Base-by-base conservation (phyloP, 257 asterid species). In the Penstemon barbatus region DNA sequence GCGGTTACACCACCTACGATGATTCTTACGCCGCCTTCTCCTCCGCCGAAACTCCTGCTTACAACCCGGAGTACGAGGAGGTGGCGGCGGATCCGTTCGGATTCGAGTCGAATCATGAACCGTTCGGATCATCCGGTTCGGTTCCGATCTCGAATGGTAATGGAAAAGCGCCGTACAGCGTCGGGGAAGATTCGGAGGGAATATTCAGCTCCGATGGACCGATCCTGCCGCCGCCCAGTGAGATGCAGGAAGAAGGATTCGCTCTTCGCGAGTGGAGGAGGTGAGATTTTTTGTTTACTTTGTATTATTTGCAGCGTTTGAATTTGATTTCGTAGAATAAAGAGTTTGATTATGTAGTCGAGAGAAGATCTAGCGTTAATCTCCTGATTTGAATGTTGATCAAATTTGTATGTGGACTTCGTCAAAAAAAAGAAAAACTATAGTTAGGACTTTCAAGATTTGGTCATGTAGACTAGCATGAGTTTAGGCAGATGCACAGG, bases 191-290 rank as follows among this genome's bases (percentile, higher is more conserved):
- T 69, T 25, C 77, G 33, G 85, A 84, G 55, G 89, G 79, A 12
- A 42, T 84, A 10, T 84, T 84, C 52, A 79, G 79, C 65, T 81
- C 89, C 49, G 86, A 81, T 70, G 87, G 89, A 3, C 82, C 89
- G n/a, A 61, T 81, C 11, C 81, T 84, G 52, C 89, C 87, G 12
- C 85, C 86, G 44, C 89, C 89, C 3, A 73, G 44, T 56, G 86
- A 84, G 61, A 81, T 84, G 85, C 85, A 72, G 5, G 89, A 84
- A 53, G 85, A 84, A 77, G 87, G 87, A 4, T 72, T 68, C 50
- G 85, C 83, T 52, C 85, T 84, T 70, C 81, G 85, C 39, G 85
- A 84, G 57, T 84, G 89, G 89, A 72, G 87, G 9, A 78, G 86
- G 87, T 81, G 33, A 72, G 79, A 4, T 74, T 56, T 44, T 54